Percentiles rank a stretch among this genome's conserved stretches.
phyloP scores from a whole-genome alignment of 768 basidiomycete species.

The Ramaria rubella region DNA sequence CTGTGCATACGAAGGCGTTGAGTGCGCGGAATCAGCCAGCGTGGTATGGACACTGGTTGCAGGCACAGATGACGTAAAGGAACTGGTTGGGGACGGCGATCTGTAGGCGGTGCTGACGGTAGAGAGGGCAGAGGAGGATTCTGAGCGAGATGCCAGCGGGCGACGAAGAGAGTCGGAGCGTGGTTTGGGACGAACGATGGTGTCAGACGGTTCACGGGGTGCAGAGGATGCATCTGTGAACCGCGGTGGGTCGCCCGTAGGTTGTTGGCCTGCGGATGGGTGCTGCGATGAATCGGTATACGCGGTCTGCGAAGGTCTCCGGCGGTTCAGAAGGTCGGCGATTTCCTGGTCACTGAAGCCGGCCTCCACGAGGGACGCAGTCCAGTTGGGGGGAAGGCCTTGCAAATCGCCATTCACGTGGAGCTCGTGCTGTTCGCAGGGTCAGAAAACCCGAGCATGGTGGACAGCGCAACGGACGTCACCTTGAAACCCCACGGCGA shows the following conservation, averaged over 20 bases:
- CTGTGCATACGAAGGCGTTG: background rate
- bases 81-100: slow-evolving; percentile 22
- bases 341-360: slow-evolving; percentile 71
- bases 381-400: slow-evolving; percentile 73
- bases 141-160: background rate
- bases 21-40: background rate
- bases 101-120: slow-evolving; percentile 24
- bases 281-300: background rate
- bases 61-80: background rate
- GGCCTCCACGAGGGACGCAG: slow-evolving; percentile 48
- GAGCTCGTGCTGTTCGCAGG: slow-evolving; percentile 52
- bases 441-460: background rate
- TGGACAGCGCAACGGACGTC: slow-evolving; percentile 5
- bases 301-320: slow-evolving; percentile 11
- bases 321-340: slow-evolving; percentile 43
- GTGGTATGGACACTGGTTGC: background rate
- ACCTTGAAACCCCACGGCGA: slow-evolving; percentile 74
- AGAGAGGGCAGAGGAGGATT: slow-evolving; percentile 18
- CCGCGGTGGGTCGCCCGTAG: background rate
- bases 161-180: slow-evolving; percentile 9
- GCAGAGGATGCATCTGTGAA: background rate
- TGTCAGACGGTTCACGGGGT: background rate
- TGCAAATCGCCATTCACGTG: slow-evolving; percentile 72
- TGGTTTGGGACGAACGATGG: slow-evolving; percentile 15
- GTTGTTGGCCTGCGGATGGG: background rate